Evolutionary conservation across 768 basidiomycete species (phyloP), one percentile per base, ranked within the genome.

Genomic region (Cystobasidium onofrii): DNA sequence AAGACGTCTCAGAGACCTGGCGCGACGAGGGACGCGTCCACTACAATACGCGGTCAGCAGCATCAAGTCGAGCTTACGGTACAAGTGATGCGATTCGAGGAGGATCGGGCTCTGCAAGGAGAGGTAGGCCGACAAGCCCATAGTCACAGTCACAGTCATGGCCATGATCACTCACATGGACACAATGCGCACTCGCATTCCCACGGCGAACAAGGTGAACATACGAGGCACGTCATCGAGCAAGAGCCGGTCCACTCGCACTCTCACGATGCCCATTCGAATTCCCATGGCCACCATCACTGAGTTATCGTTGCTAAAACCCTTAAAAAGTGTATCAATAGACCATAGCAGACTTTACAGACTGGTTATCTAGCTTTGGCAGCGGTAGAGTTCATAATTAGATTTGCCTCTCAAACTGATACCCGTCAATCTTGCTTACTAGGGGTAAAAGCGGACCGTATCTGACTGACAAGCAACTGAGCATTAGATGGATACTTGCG

Each of bases 61-160:
- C 69, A 60, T 31, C 69, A 57, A 23, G 69, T 71, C 9, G 69
- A 71, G 67, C 52, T 76, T 67, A 57, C 60, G 46, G 69, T 71
- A 13, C 69, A 71, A 36, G 69, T 71, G n/a, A 55, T 71, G 29
- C 33, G 79, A 76, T 67, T 74, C 72, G 54, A 57, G 34, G 39
- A 64, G 73, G 62, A 76, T 77, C 41, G 46, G 73, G 41, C 69
- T n/a, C 23, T 65, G 43, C 52, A 65, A 63, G 31, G 44, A 55
- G 69, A 71, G 55, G 44, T 46, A 12, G 69, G 55, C 2, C 54
- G 46, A 12, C 62, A 73, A 13, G 10, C 39, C 7, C 71, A 73
- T 36, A 18, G 33, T 7, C 63, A 64, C 31, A 43, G 62, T 23
- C 72, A 73, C 31, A 66, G 31, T 12, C 69, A 71, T 60, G 23